Evolutionary conservation across 1,284 basidiomycete genomes (phyloP).

Genomic region (Pseudozyma pruni): DNA sequence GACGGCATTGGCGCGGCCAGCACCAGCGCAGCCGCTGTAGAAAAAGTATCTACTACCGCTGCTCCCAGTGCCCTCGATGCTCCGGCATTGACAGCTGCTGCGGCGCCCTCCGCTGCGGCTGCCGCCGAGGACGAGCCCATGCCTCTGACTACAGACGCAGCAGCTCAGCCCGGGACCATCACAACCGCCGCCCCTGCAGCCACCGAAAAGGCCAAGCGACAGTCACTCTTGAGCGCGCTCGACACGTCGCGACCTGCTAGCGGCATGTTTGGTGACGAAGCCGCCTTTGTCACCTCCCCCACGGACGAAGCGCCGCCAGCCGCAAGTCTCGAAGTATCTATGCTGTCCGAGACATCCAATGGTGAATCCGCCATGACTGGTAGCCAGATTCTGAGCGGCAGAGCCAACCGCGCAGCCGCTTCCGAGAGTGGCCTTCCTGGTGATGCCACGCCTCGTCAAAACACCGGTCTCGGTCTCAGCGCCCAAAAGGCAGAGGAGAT

Average conservation of each 20-base stretch:
- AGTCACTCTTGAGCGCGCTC: conserved; percentile 9
- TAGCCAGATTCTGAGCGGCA: conserved; percentile 16
- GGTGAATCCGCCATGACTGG: conserved; percentile 11
- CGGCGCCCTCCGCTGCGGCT: background rate
- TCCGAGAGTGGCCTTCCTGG: conserved; percentile 11
- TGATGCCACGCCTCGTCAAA: conserved; percentile 39
- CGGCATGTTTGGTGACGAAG: conserved; percentile 1
- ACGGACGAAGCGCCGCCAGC: conserved; percentile 9
- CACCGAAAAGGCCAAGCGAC: conserved; percentile 1
- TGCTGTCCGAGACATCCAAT: conserved; percentile 18
- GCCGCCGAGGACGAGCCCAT: conserved; percentile 23
- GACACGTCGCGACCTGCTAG: conserved; percentile 13
- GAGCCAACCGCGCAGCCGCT: conserved; percentile 11
- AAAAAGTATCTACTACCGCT: background rate
- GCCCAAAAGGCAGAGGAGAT: conserved; percentile 56
- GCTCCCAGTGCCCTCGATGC: background rate
- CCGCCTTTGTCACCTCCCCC: conserved; percentile 18
- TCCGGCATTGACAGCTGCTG: background rate
- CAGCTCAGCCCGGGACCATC: background rate
- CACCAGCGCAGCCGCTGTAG: background rate
- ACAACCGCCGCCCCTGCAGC: background rate
- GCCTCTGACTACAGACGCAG: conserved; percentile 10
- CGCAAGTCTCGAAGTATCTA: conserved; percentile 16
- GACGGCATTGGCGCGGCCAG: background rate
- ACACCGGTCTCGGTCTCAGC: conserved; percentile 41